Conservation (phyloP, 306 rosid genomes). For the Rubus parviflorus region DNA sequence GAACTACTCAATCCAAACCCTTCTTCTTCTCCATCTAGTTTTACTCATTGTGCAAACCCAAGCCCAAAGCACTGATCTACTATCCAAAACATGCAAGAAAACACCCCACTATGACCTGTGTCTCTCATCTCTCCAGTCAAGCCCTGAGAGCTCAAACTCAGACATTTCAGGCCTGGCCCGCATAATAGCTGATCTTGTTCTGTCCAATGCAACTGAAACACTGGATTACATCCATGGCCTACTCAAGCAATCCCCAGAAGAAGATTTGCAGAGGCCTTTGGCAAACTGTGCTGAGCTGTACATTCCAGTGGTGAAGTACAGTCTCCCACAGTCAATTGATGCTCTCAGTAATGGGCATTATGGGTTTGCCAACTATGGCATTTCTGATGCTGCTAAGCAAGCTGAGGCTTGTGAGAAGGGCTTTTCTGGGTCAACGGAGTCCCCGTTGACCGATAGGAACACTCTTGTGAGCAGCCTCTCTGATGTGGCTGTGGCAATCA, state of each 20-base stretch:
- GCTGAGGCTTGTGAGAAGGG: conserved; percentile 61
- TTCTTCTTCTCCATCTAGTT: neutral
- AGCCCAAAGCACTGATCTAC: conserved; percentile 7
- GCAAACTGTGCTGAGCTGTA: conserved; percentile 80
- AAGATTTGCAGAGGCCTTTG: conserved; percentile 47
- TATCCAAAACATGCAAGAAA: conserved; percentile 28
- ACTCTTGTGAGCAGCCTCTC: conserved; percentile 49
- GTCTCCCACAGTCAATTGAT: conserved; percentile 76
- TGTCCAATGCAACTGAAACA: conserved; percentile 23
- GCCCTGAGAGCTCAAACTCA: conserved; percentile 23
- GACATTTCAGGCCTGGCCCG: conserved; percentile 30
- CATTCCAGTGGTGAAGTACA: conserved; percentile 72
- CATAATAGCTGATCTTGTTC: conserved; percentile 20
- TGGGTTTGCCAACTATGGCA: conserved; percentile 68
- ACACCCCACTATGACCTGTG: conserved; percentile 33
- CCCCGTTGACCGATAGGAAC: conserved; percentile 55
- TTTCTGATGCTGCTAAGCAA: conserved; percentile 68
- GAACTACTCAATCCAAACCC: neutral
- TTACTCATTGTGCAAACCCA: neutral
- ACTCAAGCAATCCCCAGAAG: conserved; percentile 24
- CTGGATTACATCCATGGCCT: conserved; percentile 25
- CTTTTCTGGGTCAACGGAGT: conserved; percentile 38
- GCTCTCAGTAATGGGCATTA: conserved; percentile 54
- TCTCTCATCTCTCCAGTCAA: conserved; percentile 32
- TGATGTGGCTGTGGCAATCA: conserved; percentile 61